Evolutionary conservation across 495 filamentous ascomycete genomes (phyloP).

Genomic region (Filosporella fistucella): DNA sequence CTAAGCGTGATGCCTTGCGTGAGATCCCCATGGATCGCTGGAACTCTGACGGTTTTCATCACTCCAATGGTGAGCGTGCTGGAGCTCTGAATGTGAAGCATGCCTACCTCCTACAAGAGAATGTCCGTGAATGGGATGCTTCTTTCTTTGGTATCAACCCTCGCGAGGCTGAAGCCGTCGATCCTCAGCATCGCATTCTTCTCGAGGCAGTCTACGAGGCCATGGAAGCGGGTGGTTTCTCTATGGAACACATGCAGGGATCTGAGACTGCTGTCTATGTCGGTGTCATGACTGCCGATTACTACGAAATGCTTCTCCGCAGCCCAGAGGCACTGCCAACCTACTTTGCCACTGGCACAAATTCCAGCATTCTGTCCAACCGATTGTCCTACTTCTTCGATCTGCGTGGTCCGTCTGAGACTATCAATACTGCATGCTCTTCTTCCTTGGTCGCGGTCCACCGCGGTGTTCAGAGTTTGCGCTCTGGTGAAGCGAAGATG

Average conservation of each 20-base stretch:
- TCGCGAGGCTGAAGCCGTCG: conserved; percentile 52
- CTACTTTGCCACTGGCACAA: conserved; percentile 34
- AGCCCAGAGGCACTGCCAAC: conserved; percentile 30
- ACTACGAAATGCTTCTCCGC: conserved; percentile 26
- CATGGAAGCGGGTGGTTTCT: conserved; percentile 48
- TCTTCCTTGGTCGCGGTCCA: conserved; percentile 63
- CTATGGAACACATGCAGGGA: conserved; percentile 24
- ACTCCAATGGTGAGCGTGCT: conserved; percentile 27
- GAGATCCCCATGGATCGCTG: conserved; percentile 43
- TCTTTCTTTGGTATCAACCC: conserved; percentile 54
- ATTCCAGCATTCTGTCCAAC: conserved; percentile 52
- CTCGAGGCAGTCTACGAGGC: conserved; percentile 55
- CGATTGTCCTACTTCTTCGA: conserved; percentile 60
- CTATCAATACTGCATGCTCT: conserved; percentile 84
- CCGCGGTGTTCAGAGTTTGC: conserved; percentile 75
- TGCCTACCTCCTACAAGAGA: conserved; percentile 44
- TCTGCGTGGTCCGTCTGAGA: conserved; percentile 57
- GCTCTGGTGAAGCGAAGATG: conserved; percentile 43
- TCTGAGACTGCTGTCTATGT: conserved; percentile 30
- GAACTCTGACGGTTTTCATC: conserved; percentile 43
- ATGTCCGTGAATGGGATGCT: conserved; percentile 52
- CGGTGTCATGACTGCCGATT: conserved; percentile 30
- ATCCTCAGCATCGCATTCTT: conserved; percentile 51
- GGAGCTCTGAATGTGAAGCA: conserved; percentile 12
- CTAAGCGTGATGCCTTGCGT: conserved; percentile 20